A percentile compares a stretch with the other conserved stretches of the same genome.
These are phyloP conservation scores for Hanseniaspora clermontiae DNA, from an alignment of 805 yeast species.

Conservation along the genomic window DNA sequence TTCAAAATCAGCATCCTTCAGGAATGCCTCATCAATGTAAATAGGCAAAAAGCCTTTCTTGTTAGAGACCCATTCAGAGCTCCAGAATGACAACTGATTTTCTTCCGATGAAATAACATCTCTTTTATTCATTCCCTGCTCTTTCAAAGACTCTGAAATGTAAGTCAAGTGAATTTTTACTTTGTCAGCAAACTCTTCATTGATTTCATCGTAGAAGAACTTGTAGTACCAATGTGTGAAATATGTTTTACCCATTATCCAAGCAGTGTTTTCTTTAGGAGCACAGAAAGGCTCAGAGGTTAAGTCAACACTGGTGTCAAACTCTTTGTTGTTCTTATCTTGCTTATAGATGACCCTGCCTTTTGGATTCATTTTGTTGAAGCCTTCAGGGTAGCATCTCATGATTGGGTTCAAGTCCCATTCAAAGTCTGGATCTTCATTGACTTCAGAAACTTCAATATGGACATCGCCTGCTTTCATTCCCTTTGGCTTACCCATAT, in stretches of 20 bases:
- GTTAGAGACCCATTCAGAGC: conserved; percentile 59
- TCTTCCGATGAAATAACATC: conserved; percentile 23
- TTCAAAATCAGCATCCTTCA: conserved; percentile 36
- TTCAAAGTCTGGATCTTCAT: conserved; percentile 65
- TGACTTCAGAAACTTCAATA: conserved; percentile 42
- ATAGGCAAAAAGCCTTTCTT: conserved; percentile 54
- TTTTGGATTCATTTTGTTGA: conserved; percentile 49
- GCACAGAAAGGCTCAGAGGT: conserved; percentile 74
- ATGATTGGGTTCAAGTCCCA: conserved; percentile 56
- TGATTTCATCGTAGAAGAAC: conserved; percentile 34
- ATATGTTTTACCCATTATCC: conserved; percentile 51
- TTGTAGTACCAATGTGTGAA: conserved; percentile 73
- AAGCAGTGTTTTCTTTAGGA: conserved; percentile 49
- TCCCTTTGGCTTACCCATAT: conserved; percentile 54
- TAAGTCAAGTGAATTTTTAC: conserved; percentile 58
- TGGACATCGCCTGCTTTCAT: conserved; percentile 48
- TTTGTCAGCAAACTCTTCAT: conserved; percentile 37
- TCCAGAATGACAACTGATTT: conserved; percentile 38
- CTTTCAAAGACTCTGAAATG: conserved; percentile 42
- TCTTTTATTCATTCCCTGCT: conserved; percentile 46
- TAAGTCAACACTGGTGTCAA: conserved; percentile 15
- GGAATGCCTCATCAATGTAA: conserved; percentile 51
- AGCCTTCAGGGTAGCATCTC: conserved; percentile 70
- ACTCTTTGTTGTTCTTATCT: conserved; percentile 19
- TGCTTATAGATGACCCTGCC: conserved; percentile 17